Evolutionary conservation across 306 rosid genomes (phyloP), one percentile per base, ranked within the genome.

Genomic region (Psophocarpus tetragonolobus): DNA sequence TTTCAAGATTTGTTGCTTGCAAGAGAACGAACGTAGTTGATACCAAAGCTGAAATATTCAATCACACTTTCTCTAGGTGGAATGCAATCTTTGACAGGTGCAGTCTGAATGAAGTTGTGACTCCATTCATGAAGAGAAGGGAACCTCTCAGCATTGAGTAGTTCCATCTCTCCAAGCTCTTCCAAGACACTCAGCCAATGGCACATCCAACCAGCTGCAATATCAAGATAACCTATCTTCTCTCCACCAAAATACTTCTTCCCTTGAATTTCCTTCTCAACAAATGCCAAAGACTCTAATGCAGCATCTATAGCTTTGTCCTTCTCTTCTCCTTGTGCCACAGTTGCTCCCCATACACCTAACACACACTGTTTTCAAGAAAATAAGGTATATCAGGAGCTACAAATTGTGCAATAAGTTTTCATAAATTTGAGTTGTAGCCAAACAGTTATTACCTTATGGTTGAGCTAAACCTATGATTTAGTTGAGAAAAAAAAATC

Each of bases 221-320:
- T 41, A 20, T 76, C 85, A 81, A 86, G 73, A 57, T 74, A 81
- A 4, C 87, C 84, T 14, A 82, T 41, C 64, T 70, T 61, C 9
- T 76, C 85, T 14, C 87, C 87, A 10, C 84, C 88, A 80, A 85
- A 85, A 11, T 44, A 85, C 68, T 77, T 81, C 17, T 90, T 85
- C 83, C 91, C 96, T 67, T 85, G 33, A 36, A 90, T 77, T 44
- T 71, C 82, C 53, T 83, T 70, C 83, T 88, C 96, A 54, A 88
- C 75, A 68, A 73, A 21, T 54, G 71, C 64, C 5, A 90, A 48
- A 35, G 53, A 80, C 76, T 87, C 88, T 21, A 58, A 9, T 39
- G 84, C 87, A 69, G 77, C 41, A 11, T 84, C 85, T 51, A 69
- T 17, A 39, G 91, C 89, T 80, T 86, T 85, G 13, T 0, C 77